Base-by-base conservation (phyloP, 768 basidiomycete species). In the Termitomyces sp. region DNA sequence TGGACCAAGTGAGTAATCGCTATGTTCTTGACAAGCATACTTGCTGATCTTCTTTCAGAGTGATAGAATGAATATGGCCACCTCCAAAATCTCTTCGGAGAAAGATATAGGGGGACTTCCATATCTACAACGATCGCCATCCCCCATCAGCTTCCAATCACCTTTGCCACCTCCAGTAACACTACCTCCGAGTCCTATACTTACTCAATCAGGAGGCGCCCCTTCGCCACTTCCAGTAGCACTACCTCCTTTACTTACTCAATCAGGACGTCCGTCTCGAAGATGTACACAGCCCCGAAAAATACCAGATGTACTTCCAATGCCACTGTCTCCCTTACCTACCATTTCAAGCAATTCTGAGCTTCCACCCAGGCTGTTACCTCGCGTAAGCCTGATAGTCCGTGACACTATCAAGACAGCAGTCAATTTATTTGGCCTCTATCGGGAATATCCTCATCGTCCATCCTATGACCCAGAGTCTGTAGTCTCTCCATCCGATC, bases 391-490 rank as follows among this genome's bases (percentile, higher is more conserved):
- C 7, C 51, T 64, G 0, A 51, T 60, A 47, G 62, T 67, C 0
- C 55, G 56, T 3, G 57, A 65, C 31, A 35, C 38, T 29, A 29
- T 69, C 1, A 25, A 47, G 2, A 67, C 67, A 13, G 36, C 36
- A 16, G 7, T 57, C 9, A 66, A 68, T 36, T 3, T 33, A 6
- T 67, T 67, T 54, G 56, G 66, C 0, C 12, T 69, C 5, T 63
- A 40, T 27, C 52, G 64, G 1, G 47, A 59, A 7, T 69, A 68
- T 54, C 56, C 53, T 12, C 56, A 60, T 32, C 53, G 60, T 0
- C 69, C 66, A 3, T 64, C 64, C 3, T 58, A 61, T 55, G 67
- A 67, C 49, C 69, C 69, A 1, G 64, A 68, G 29, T 16, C 50
- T 4, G 31, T 25, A 7, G 35, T 68, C 4, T 27, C 56, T 0